Percentiles rank a stretch among this genome's conserved stretches.
Conservation (phyloP, 108 stramenopile species). For the Nitzschia palea region DNA sequence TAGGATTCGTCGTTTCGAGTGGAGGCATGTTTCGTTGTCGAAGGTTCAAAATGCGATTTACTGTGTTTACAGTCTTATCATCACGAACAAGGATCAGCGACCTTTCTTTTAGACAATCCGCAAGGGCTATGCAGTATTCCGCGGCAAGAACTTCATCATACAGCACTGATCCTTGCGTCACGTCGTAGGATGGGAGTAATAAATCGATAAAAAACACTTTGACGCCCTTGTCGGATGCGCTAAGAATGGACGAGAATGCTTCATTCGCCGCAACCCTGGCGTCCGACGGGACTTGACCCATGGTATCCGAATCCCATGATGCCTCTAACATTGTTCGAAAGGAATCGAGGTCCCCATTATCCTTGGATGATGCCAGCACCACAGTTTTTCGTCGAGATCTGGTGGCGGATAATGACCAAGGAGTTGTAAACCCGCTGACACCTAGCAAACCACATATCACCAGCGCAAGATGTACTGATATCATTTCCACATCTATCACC, state of each 20-base stretch:
- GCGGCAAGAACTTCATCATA: constrained; percentile 53
- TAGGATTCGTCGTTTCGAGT: not conserved
- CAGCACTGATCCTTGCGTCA: constrained; percentile 32
- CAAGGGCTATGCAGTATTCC: constrained; percentile 41
- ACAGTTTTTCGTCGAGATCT: not conserved
- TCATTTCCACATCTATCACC: too few relatives aligned
- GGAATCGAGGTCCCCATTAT: constrained; percentile 22
- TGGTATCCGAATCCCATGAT: constrained; percentile 54
- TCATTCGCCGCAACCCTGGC: constrained; percentile 46
- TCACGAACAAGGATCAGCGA: constrained; percentile 35
- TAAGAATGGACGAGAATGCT: constrained; percentile 32
- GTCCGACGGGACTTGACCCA: constrained; percentile 48
- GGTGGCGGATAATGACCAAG: too few relatives aligned
- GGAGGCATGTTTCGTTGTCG: constrained; percentile 8
- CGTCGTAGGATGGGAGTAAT: constrained; percentile 46
- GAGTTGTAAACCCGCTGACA: too few relatives aligned
- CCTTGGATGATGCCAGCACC: not conserved
- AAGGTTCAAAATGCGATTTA: constrained; percentile 21
- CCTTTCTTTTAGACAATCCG: constrained; percentile 22
- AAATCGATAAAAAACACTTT: constrained; percentile 37
- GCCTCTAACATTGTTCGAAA: constrained; percentile 47
- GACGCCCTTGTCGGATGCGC: constrained; percentile 18
- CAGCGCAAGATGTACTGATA: too few relatives aligned
- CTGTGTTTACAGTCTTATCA: constrained; percentile 23
- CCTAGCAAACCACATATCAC: too few relatives aligned